These are phyloP conservation scores for Eruca vesicaria DNA, from an alignment of 441 rosid species.

Conservation along the genomic window DNA sequence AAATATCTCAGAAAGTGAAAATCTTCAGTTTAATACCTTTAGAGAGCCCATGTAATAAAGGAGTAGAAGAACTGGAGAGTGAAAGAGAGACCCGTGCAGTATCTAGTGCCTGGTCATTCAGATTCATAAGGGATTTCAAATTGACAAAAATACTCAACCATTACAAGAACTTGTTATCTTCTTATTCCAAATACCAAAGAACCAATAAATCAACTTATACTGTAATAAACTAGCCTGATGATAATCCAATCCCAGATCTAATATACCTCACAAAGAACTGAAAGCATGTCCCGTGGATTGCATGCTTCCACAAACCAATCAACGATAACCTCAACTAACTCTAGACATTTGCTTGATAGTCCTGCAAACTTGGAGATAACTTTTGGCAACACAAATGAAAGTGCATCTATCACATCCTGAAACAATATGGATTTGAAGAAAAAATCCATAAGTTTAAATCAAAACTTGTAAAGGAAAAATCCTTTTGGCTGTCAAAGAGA, in stretches of 20 bases:
- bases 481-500: not conserved
- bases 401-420: constrained; percentile 64
- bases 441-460: constrained; percentile 12
- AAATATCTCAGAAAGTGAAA: not conserved
- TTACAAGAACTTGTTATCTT: not conserved
- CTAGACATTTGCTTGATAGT: constrained; percentile 47
- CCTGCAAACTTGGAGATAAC: constrained; percentile 59
- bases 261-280: constrained; percentile 81
- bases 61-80: constrained; percentile 47
- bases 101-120: constrained; percentile 70
- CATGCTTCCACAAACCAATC: constrained; percentile 50
- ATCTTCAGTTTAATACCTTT: constrained; percentile 50
- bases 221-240: constrained; percentile 1
- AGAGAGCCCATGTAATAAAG: constrained; percentile 71
- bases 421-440: not conserved
- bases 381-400: constrained; percentile 80
- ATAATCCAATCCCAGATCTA: not conserved
- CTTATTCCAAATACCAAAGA: not conserved
- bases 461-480: not conserved
- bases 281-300: constrained; percentile 85
- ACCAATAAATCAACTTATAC: not conserved
- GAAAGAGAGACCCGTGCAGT: constrained; percentile 39
- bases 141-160: not conserved
- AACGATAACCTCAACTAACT: constrained; percentile 48
- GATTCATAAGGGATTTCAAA: constrained; percentile 11